A percentile compares a stretch with the other conserved stretches of the same genome.
Conservation (phyloP, 2,329 filamentous ascomycete genomes). For the Falciphora oryzae region DNA sequence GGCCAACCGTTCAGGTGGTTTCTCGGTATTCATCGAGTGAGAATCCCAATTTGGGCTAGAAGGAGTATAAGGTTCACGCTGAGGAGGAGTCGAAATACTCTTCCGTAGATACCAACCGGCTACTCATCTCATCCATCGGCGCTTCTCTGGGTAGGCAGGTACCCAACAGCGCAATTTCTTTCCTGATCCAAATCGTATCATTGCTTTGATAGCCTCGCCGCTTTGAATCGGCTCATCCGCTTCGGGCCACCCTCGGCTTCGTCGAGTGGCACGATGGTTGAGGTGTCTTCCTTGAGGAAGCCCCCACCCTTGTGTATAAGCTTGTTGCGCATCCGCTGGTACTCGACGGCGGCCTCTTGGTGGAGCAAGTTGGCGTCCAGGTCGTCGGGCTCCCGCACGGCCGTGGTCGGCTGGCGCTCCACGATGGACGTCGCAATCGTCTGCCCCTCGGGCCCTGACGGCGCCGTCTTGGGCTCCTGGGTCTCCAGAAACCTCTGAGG, state of each 20-base stretch:
- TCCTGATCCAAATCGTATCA: not conserved
- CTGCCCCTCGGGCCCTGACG: slow-evolving; percentile 41
- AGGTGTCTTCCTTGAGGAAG: slow-evolving; percentile 67
- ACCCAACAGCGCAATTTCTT: not conserved
- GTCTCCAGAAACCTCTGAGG: slow-evolving; percentile 32
- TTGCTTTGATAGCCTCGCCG: slow-evolving; percentile 55
- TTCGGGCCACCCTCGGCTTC: slow-evolving; percentile 58
- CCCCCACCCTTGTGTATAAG: slow-evolving; percentile 81
- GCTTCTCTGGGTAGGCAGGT: not conserved
- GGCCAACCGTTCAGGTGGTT: not conserved
- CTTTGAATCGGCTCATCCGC: slow-evolving; percentile 68
- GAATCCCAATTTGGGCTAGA: not conserved
- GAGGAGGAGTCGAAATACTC: not conserved
- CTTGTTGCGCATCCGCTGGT: slow-evolving; percentile 74
- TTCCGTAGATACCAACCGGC: not conserved
- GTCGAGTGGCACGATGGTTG: slow-evolving; percentile 60
- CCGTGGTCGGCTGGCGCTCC: slow-evolving; percentile 41
- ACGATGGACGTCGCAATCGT: slow-evolving; percentile 56
- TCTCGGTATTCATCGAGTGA: not conserved
- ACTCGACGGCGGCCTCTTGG: slow-evolving; percentile 75
- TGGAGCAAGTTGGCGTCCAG: slow-evolving; percentile 68
- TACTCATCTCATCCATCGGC: not conserved
- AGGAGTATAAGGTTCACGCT: not conserved
- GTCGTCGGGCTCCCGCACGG: slow-evolving; percentile 48
- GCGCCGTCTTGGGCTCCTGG: slow-evolving; percentile 23